Evolutionary conservation across 116 monocot genomes (phyloP), one percentile per base, ranked within the genome.

Genomic region (Iris pallida): DNA sequence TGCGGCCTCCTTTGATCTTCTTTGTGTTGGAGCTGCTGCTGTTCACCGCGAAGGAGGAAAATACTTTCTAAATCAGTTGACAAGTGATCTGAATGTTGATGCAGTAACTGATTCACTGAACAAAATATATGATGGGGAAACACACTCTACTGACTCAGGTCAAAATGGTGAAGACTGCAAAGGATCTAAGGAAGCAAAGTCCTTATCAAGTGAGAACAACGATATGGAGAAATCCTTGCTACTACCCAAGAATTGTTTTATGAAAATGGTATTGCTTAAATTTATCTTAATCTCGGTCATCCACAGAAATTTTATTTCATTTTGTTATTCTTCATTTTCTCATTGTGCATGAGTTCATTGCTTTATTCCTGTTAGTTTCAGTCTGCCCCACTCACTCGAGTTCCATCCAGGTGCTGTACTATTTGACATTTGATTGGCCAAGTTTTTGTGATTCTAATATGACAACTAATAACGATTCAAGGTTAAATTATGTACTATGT

Each of bases 61-160:
- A 13, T 93, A 93, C 74, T 88, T 98, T 82, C 61, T 98, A 68
- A 77, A 68, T 57, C 93, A 92, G 82, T 72, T 98, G 74, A 83
- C 85, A 68, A 77, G 48, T 59, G 69, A 55, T 64, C 59, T 90
- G 55, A 77, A 76, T 68, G 59, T 11, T 51, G 68, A 64, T 73
- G 63, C 65, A 16, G 61, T 57, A 59, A 75, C 61, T 68, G 48
- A 77, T 68, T 42, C 64, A 49, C 41, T 60, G 7, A 62, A 55
- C 15, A 76, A 67, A 74, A 59, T 15, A 45, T 60, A 59, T 76
- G 76, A 77, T 69, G 74, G 59, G 20, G 44, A 42, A 45, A 11
- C 68, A 20, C 68, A 68, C 10, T 79, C 68, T 64, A 63, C 59
- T 57, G 74, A 78, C 66, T 57, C 66, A 8, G 18, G 47, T 9